Percentiles rank a stretch among this genome's conserved stretches.
These are phyloP conservation scores for Perilla frutescens DNA, from an alignment of 257 asterid genomes.

Conservation along the genomic window DNA sequence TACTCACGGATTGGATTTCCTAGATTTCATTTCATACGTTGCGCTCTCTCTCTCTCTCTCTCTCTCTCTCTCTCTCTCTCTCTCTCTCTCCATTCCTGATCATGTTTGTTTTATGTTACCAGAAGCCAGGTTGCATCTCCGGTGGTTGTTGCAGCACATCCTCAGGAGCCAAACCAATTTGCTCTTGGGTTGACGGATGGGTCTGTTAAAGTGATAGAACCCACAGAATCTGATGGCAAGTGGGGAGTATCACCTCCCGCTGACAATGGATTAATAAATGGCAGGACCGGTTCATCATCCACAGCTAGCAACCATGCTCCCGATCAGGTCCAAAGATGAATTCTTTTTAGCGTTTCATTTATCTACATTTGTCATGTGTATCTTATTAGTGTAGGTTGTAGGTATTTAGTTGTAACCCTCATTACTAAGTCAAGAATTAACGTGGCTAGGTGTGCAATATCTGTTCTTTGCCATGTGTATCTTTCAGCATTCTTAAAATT, in stretches of 20 bases:
- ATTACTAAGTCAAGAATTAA: conserved; percentile 45
- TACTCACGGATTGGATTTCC: too few species aligned
- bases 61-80: too few species aligned
- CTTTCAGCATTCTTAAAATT: conserved; percentile 29
- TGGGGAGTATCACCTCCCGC: conserved; percentile 86
- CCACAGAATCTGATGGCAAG: conserved; percentile 78
- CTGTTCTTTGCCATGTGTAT: conserved; percentile 37
- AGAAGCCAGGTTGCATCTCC: conserved; percentile 79
- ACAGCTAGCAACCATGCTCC: conserved; percentile 68
- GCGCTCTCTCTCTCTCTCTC: too few species aligned
- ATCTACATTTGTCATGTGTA: conserved; percentile 47
- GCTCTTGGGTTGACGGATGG: conserved; percentile 92
- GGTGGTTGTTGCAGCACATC: conserved; percentile 82
- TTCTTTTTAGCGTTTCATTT: not conserved
- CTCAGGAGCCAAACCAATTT: conserved; percentile 83
- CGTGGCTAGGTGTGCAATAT: conserved; percentile 42
- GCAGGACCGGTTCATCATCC: conserved; percentile 75
- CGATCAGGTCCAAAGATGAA: conserved; percentile 80
- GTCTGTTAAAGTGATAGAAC: conserved; percentile 93
- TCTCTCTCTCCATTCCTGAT: not conserved
- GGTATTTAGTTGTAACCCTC: conserved; percentile 45
- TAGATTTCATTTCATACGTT: too few species aligned
- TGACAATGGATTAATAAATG: conserved; percentile 65
- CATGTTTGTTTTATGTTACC: conserved; percentile 24
- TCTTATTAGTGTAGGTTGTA: conserved; percentile 60